These are phyloP conservation scores for Xylaria sp. DNA, from an alignment of 2,329 filamentous ascomycete species.

Conservation along the genomic window DNA sequence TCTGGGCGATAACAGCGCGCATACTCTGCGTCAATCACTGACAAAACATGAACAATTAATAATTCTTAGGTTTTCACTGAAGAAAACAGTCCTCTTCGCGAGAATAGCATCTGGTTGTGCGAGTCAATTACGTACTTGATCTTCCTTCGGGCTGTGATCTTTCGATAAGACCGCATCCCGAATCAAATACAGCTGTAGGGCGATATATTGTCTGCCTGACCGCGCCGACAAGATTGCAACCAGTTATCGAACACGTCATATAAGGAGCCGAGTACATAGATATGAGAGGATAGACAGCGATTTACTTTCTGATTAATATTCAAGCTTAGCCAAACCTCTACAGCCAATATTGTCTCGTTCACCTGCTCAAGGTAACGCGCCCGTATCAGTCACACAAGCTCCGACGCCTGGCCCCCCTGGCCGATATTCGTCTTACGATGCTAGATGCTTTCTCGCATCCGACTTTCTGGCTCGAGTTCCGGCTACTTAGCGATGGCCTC, in stretches of 20 bases:
- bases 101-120: background rate
- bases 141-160: background rate
- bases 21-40: background rate
- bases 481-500: slow-evolving; percentile 57
- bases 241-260: background rate
- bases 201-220: background rate
- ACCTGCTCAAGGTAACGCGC: background rate
- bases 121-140: background rate
- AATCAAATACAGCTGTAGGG: background rate
- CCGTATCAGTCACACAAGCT: background rate
- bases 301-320: background rate
- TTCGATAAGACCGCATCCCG: background rate
- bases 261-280: background rate
- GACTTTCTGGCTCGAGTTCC: slow-evolving; percentile 60
- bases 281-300: background rate
- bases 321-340: background rate
- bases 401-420: background rate
- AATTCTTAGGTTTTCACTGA: background rate
- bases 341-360: slow-evolving; percentile 3
- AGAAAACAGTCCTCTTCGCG: background rate
- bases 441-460: slow-evolving; percentile 21
- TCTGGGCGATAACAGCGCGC: slow-evolving; percentile 2
- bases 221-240: background rate
- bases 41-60: background rate
- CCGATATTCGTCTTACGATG: slow-evolving; percentile 7